Base-by-base conservation (phyloP, 2,329 filamentous ascomycete genomes). In the Curvularia eragrostidis region DNA sequence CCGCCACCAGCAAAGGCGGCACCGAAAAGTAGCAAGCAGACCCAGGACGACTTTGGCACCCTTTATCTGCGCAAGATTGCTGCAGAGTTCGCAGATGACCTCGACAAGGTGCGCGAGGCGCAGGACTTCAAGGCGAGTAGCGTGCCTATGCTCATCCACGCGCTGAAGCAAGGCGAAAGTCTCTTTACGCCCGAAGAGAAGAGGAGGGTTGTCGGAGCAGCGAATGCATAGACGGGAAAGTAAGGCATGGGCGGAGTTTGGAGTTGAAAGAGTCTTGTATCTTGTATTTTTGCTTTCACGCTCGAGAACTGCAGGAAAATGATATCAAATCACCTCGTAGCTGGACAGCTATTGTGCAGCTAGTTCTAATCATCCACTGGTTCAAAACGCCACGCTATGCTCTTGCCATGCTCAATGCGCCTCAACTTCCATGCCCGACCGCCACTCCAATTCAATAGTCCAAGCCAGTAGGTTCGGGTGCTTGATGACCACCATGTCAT, bases 401-500 rank as follows among this genome's bases (percentile, higher is more conserved):
- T 46, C 24, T 42, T 23, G 5, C 9, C 13, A 43, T 36, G 10
- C 18, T 52, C 30, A 56, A 32, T 46, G 34, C n/a, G 66, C 66
- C 44, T 72, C 70, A 0, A 73, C 61, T n/a, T 72, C 70, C 56
- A 74, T 56, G 5, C 69, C 69, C 7, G 67, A 93, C 65, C 90
- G 86, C 91, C 94, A 98, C 71, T 98, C 91, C 57, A 99, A 82
- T 28, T 90, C 85, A 59, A 97, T 89, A 68, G 92, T 89, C 96
- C 96, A 99, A 0, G 95, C 95, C 15, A 96, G 83, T 62, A 89
- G 87, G 77, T 89, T 97, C 0, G 92, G 91, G 67, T 98, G 93
- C 68, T 94, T 93, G 74, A 99, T 95, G 58, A 97, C 91, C 59
- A 99, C 94, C 91, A 99, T 97, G 60, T 94, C 95, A 62, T 89